phyloP scores from a whole-genome alignment of 768 basidiomycete genomes.

The Suillus lakei region DNA sequence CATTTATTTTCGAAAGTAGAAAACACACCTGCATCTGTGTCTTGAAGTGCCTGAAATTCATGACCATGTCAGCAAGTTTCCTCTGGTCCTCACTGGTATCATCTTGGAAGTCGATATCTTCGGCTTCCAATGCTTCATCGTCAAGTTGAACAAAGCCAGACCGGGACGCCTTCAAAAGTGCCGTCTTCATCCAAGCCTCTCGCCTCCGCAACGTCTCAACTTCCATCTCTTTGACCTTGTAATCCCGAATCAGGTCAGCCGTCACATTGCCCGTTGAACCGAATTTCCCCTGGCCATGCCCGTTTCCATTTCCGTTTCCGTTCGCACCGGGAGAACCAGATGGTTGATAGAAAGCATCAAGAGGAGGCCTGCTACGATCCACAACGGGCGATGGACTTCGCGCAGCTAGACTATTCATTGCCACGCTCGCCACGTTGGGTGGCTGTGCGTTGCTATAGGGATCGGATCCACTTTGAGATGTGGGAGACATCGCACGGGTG shows the following conservation, averaged over 20 bases:
- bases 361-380: slow-evolving; percentile 58
- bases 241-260: slow-evolving; percentile 76
- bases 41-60: slow-evolving; percentile 88
- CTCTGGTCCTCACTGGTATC: slow-evolving; percentile 48
- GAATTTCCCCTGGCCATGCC: slow-evolving; percentile 45
- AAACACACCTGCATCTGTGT: slow-evolving; percentile 80
- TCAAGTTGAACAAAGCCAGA: slow-evolving; percentile 77
- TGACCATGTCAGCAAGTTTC: slow-evolving; percentile 67
- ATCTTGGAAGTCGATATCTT: slow-evolving; percentile 37
- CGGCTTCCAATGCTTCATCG: slow-evolving; percentile 49
- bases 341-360: slow-evolving; percentile 62
- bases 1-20: neutral
- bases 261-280: slow-evolving; percentile 72
- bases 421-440: slow-evolving; percentile 54
- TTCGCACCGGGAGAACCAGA: slow-evolving; percentile 52
- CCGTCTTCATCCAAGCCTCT: slow-evolving; percentile 86
- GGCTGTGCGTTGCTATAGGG: slow-evolving; percentile 22
- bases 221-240: slow-evolving; percentile 84
- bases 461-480: slow-evolving; percentile 37
- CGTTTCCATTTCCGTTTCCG: slow-evolving; percentile 49
- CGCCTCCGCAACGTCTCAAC: slow-evolving; percentile 76
- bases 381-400: slow-evolving; percentile 64
- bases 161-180: slow-evolving; percentile 73
- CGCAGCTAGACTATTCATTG: slow-evolving; percentile 50
- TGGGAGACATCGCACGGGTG: slow-evolving; percentile 67